Percentiles rank a stretch among this genome's conserved stretches.
Evolutionary conservation across 306 rosid genomes (phyloP).

Genomic region (Geum urbanum): DNA sequence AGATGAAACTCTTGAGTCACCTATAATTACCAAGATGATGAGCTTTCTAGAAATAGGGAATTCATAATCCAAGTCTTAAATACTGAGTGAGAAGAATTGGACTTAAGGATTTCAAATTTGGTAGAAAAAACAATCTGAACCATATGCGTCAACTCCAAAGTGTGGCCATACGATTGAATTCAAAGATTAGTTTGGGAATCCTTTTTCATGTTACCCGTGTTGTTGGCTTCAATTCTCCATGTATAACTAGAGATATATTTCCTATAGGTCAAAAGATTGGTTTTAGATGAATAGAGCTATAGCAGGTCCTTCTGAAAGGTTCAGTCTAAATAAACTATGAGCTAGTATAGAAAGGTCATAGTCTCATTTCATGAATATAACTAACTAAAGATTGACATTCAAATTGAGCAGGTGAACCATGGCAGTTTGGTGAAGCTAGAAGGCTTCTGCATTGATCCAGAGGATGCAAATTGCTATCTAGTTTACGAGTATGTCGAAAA

Average conservation of each 20-base stretch:
- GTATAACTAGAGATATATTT: too few relatives aligned
- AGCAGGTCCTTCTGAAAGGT: neutral
- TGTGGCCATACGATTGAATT: too few relatives aligned
- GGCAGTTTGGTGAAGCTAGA: slow-evolving; percentile 91
- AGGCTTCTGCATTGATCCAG: slow-evolving; percentile 81
- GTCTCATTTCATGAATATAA: neutral
- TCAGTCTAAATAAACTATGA: neutral
- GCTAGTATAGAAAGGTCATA: too few relatives aligned
- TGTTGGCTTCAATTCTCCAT: too few relatives aligned
- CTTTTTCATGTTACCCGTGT: too few relatives aligned
- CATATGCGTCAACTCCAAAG: neutral
- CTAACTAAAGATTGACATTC: slow-evolving; percentile 12
- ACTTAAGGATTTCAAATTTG: neutral
- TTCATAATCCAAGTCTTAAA: neutral
- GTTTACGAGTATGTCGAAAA: slow-evolving; percentile 79
- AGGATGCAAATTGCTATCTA: slow-evolving; percentile 67
- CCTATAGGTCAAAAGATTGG: neutral
- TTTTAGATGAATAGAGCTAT: neutral
- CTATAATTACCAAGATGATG: neutral
- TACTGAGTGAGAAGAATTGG: neutral
- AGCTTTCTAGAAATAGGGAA: neutral
- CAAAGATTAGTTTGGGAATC: too few relatives aligned
- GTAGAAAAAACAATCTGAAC: slow-evolving; percentile 5
- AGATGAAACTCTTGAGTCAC: neutral
- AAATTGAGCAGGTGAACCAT: slow-evolving; percentile 73